Conservation (phyloP, 1,284 basidiomycete species). For the Heterobasidion parviporum region DNA sequence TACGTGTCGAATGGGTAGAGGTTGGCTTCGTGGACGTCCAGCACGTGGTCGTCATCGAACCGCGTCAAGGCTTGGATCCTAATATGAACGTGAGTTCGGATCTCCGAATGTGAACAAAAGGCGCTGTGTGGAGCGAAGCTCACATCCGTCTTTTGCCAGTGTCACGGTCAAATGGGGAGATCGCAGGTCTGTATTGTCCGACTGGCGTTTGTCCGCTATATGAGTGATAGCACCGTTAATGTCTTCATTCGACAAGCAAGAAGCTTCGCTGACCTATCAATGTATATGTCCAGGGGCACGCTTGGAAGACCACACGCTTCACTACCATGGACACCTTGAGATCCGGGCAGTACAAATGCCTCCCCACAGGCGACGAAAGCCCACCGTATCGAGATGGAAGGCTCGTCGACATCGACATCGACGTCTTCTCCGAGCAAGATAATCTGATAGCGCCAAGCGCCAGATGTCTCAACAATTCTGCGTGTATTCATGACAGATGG, state of each 20-base stretch:
- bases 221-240: background rate
- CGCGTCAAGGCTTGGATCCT: conserved; percentile 50
- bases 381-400: conserved; percentile 48
- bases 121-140: conserved; percentile 1
- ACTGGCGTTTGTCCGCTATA: conserved; percentile 27
- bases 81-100: background rate
- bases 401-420: conserved; percentile 51
- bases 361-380: conserved; percentile 46
- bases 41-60: conserved; percentile 48
- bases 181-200: conserved; percentile 35
- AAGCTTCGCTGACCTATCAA: conserved; percentile 36
- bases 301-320: conserved; percentile 38
- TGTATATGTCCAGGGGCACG: conserved; percentile 34
- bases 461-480: too few relatives aligned
- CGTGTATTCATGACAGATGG: too few relatives aligned
- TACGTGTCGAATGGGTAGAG: conserved; percentile 56
- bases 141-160: conserved; percentile 36
- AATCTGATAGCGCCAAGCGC: background rate
- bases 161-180: conserved; percentile 32
- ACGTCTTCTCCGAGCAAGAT: conserved; percentile 42
- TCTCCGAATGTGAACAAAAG: background rate
- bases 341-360: conserved; percentile 33
- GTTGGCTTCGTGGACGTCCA: conserved; percentile 47
- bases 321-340: conserved; percentile 40
- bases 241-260: background rate